Evolutionary conservation across 139 green algal species (phyloP), one percentile per base, ranked within the genome.

Genomic region (Auxenochlorella protothecoides): DNA sequence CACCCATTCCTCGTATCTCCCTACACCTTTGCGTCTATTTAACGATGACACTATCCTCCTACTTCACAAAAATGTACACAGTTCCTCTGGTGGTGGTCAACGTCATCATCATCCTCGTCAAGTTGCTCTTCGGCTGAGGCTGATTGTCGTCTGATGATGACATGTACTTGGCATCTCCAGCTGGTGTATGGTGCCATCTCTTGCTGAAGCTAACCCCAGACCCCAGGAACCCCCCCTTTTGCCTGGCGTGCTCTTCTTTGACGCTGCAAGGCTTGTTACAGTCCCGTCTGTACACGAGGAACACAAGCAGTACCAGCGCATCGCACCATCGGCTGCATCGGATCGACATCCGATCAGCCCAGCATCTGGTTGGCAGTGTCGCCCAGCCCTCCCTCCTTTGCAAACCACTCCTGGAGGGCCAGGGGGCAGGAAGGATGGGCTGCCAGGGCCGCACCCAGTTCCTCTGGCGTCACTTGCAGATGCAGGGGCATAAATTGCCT

Each of bases 31-130:
- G 5, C 3, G 8, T 4, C 51, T 68, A 12, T 15, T 53, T 54
- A 6, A 4, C 3, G 11, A n/a, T 86, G 81, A 44, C 27, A 44
- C 27, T 44, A 44, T 44, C 27, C 27, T 44, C 27, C 27, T 44
- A 44, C 27, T 44, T 44, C 27, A 44, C 27, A 44, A 44, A 44
- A 44, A 44, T 44, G 1, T 44, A 1, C 27, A 44, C 84, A 92
- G 85, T 91, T 16, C 90, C 90, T 5, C 73, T 96, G 51, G 81
- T 95, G 13, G 79, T 72, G 3, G 54, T 90, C 61, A 96, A 96
- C 77, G 66, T 78, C 6, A 5, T 94, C 3, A 85, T 91, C 6
- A 88, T 96, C 4, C 67, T 92, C 55, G 78, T 95, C 11, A 95
- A 95, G 82, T 27, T 95, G 54, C 27, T 95, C 3, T 89, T 92